Evolutionary conservation across 169 alveolate species (phyloP).

Genomic region (Cardiosporidium cionae): DNA sequence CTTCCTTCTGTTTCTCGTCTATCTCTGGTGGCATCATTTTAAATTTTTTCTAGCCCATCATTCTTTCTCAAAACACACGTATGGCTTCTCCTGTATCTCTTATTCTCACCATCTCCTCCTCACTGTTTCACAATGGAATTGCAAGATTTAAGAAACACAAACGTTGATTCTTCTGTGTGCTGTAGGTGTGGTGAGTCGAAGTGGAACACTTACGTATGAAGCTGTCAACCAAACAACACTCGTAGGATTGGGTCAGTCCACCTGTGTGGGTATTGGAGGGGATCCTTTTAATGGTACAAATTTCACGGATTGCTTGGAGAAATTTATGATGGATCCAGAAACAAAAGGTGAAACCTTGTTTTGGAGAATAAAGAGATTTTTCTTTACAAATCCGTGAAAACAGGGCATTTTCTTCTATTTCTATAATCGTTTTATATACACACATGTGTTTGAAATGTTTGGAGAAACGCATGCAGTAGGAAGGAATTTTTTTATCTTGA

Average conservation of each 20-base stretch:
- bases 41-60: too few species aligned
- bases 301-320: constrained; percentile 89
- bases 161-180: too few species aligned
- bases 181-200: constrained; percentile 30
- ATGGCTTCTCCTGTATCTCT: too few species aligned
- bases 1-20: not conserved
- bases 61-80: too few species aligned
- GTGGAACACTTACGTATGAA: constrained; percentile 91
- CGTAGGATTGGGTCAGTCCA: constrained; percentile 93
- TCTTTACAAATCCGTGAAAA: not conserved
- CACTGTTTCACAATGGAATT: too few species aligned
- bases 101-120: too few species aligned
- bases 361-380: not conserved
- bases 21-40: too few species aligned
- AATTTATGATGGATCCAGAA: constrained; percentile 84
- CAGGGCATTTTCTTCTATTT: not conserved
- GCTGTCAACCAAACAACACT: constrained; percentile 95
- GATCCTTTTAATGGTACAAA: constrained; percentile 96
- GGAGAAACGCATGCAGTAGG: not conserved
- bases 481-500: not conserved
- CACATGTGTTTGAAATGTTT: not conserved
- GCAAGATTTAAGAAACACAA: too few species aligned
- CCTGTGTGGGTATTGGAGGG: constrained; percentile 93
- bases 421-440: not conserved
- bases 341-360: constrained; percentile 68